Evolutionary conservation across 305 asterid genomes (phyloP), one percentile per base, ranked within the genome.

Genomic region (Fraxinus latifolia): DNA sequence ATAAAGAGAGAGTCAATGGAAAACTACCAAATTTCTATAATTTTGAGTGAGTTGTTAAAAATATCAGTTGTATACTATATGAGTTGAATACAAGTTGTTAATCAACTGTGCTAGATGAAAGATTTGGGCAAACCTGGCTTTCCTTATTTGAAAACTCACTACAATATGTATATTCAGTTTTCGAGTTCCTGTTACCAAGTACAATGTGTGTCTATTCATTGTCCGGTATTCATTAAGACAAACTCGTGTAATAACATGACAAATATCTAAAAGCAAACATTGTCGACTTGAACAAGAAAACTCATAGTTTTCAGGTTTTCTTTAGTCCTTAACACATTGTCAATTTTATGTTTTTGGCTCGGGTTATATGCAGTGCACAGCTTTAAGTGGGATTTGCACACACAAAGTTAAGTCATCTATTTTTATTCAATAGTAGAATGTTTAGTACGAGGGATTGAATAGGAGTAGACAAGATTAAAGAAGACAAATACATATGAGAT

Each of bases 1-100:
- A 33, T 67, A 27, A 67, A 67, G 74, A 27, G 74, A 8, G 74
- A 67, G 37, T 67, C 74, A 67, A 67, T 67, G 74, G 74, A 23
- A 33, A 67, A 27, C 33, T 67, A 67, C 37, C 74, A 67, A 67
- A 67, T 31, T 67, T 33, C 74, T 9, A 67, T 67, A 21, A 67
- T 4, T 67, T 25, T 27, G 74, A 67, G 8, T 67, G 27, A 11
- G 27, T 67, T 21, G 15, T 25, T 39, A 9, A 8, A 11, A 8
- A 39, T 9, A 9, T 6, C 3, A 39, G 50, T 39, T 39, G 50
- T 8, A 8, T 0, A 9, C 15, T 9, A 8, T 39, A 39, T 9
- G 50, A 8, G 50, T 8, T 39, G 50, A 34, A 34, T 34, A 1
- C 7, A 39, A 9, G 50, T 39, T 39, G 50, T 50, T 50, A 15